Evolutionary conservation across 2,329 filamentous ascomycete genomes (phyloP).

Genomic region (Aureobasidium sp.): DNA sequence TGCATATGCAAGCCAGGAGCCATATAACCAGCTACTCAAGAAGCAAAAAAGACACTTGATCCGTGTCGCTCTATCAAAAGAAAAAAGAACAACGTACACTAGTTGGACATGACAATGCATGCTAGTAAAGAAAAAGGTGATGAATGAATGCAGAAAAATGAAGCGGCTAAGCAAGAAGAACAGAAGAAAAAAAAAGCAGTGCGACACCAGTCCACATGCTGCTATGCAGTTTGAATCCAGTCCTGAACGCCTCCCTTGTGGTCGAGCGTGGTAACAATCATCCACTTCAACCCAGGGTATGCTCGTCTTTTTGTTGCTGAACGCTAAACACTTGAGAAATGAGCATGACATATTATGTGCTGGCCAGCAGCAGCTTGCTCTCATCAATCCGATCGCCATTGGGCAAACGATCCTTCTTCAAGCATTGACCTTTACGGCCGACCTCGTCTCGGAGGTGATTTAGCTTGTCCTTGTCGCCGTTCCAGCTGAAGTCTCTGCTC

Average conservation of each 20-base stretch:
- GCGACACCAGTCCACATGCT: not conserved
- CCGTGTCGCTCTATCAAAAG: not conserved
- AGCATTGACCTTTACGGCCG: slow-evolving; percentile 31
- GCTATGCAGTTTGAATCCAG: not conserved
- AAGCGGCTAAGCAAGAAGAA: not conserved
- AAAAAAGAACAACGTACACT: not conserved
- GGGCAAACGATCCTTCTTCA: slow-evolving; percentile 23
- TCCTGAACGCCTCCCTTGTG: not conserved
- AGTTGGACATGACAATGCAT: not conserved
- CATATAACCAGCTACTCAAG: not conserved
- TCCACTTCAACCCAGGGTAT: not conserved
- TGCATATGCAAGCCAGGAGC: no score
- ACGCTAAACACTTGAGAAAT: not conserved
- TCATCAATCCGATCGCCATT: slow-evolving; percentile 7
- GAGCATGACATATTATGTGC: not conserved
- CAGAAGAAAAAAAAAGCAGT: not conserved
- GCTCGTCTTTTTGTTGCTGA: not conserved
- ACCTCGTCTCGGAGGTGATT: slow-evolving; percentile 32
- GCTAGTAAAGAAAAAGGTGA: not conserved
- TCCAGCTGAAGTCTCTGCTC: slow-evolving; percentile 32
- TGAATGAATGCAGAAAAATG: not conserved
- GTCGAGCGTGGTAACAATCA: not conserved
- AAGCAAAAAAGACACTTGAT: not conserved
- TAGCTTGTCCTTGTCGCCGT: slow-evolving; percentile 27
- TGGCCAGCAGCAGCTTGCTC: slow-evolving; percentile 4